Conservation (phyloP, 2,329 filamentous ascomycete species). For the Venturia aucupariae region DNA sequence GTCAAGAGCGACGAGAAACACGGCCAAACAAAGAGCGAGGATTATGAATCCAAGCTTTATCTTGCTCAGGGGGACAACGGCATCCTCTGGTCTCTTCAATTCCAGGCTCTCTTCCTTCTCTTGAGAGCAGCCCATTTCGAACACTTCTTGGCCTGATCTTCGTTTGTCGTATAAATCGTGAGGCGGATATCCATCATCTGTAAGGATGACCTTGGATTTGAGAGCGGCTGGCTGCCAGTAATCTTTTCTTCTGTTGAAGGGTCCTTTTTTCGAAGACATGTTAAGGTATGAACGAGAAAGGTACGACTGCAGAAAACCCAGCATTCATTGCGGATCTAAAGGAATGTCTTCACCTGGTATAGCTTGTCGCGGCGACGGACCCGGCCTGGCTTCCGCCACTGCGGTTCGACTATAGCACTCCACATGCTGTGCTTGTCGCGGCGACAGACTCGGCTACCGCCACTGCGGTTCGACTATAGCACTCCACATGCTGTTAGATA, state of each 20-base stretch:
- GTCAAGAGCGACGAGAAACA: constrained; percentile 16
- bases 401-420: background rate
- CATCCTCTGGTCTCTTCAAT: background rate
- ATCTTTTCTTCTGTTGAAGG: background rate
- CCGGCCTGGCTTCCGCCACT: background rate
- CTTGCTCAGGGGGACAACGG: background rate
- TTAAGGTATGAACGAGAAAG: background rate
- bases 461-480: no score
- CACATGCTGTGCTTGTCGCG: background rate
- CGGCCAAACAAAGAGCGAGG: constrained; percentile 10
- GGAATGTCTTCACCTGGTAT: background rate
- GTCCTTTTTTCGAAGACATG: background rate
- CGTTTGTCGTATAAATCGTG: background rate
- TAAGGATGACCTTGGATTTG: background rate
- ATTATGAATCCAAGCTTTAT: constrained; percentile 9
- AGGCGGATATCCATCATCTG: background rate
- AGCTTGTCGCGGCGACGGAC: background rate
- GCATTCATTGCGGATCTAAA: background rate
- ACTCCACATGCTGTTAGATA: no score
- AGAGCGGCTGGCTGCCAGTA: background rate
- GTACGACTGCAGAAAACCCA: background rate
- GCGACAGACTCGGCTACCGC: no score
- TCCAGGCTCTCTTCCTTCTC: background rate
- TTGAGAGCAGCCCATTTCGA: background rate
- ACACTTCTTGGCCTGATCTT: background rate